Evolutionary conservation across 768 basidiomycete genomes (phyloP), one percentile per base, ranked within the genome.

Genomic region (Dictyophora rubrovolvata): DNA sequence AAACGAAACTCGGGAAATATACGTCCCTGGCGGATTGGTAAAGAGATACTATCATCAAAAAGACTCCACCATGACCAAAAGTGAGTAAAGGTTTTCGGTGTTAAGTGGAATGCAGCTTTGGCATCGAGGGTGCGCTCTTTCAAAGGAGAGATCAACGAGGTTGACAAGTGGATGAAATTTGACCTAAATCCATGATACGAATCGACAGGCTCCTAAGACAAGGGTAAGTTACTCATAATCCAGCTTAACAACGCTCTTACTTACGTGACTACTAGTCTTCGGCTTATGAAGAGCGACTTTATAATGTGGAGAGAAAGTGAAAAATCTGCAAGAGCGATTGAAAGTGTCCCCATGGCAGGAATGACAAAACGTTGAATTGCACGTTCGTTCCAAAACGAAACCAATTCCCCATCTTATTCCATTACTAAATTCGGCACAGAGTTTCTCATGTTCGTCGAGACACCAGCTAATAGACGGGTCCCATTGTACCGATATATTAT

Each of bases 51-150:
- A 54, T 83, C 77, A 66, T 93, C 86, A 66, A 97, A 98, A 4
- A 93, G 74, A 42, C 77, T 75, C 81, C 89, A 94, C 94, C 93
- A 96, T 1, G 86, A 79, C 81, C 87, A 90, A 72, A 98, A 98
- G 69, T 93, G 89, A 1, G 89, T 77, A 65, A 92, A 93, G 1
- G 83, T 77, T 63, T 86, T 85, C 0, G 93, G 91, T 1, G 87
- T 89, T 34, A 95, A 79, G 70, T 98, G 88, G 56, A 97, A 73
- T 64, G 80, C 89, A 71, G 85, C 94, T 35, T 80, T 74, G 36
- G 71, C 68, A 6, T 66, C 66, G 12, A 63, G 63, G 8, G 62
- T 63, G 62, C 64, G 69, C 36, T 56, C 55, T 59, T 71, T 72
- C 20, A 82, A 74, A 7, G 85, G 85, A 1, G 88, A 87, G 22